Evolutionary conservation across 495 filamentous ascomycete species (phyloP), one percentile per base, ranked within the genome.

Genomic region (Baudoinia panamericana): DNA sequence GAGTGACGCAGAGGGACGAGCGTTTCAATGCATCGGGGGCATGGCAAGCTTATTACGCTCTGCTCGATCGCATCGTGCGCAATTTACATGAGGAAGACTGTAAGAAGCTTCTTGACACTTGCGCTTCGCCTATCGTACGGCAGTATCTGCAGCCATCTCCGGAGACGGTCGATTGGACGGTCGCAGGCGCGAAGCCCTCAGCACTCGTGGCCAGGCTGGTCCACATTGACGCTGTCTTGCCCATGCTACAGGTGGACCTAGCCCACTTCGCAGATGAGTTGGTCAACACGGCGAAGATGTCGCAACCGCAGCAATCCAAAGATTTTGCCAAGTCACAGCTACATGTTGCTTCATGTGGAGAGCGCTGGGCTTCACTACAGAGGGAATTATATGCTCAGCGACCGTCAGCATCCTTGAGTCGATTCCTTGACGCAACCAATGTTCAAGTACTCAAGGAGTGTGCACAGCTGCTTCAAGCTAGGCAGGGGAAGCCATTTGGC

Each of bases 401-500:
- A 12, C 11, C 40, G n/a, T 16, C 42, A 2, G 22, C 20, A 40
- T 15, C 43, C 57, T 4, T 60, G 63, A 33, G 49, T 56, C 29
- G 43, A 41, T 10, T 46, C 44, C 35, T 63, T 54, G 15, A 34
- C 4, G 30, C 34, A 4, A 19, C 41, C 8, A 39, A 26, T 24
- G 24, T 13, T 9, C 38, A 37, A 11, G 62, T 80, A 31, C 53
- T 80, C 10, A 55, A 61, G 22, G 61, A 60, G 28, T 71, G 73
- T 36, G 41, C 75, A 11, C 49, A 67, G 13, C 55, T 73, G 2
- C 42, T 80, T 12, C 60, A 59, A 28, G 61, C 61, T 19, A 66
- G 81, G 33, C 82, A 86, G 46, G 84, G 83, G 30, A 90, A 90
- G 52, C 81, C 84, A 0, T 93, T 82, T 50, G 82, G 80, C 11